A percentile compares a stretch with the other conserved stretches of the same genome.
phyloP scores from a whole-genome alignment of 192 early-diverging fungal species.

The Coemansia sp. region DNA sequence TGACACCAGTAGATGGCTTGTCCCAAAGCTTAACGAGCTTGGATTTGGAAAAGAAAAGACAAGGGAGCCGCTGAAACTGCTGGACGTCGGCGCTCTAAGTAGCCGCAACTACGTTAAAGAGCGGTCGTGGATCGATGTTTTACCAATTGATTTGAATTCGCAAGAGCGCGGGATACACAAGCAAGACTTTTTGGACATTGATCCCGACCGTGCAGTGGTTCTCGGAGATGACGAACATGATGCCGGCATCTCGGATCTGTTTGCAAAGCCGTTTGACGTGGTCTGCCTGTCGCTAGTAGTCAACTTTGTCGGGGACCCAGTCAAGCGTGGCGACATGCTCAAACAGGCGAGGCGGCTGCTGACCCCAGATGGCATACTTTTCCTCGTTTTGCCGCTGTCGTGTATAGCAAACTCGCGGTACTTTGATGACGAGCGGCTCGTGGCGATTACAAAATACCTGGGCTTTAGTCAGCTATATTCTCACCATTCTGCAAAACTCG shows the following conservation, averaged over 20 bases:
- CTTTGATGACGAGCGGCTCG: conserved; percentile 70
- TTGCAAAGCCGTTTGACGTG: conserved; percentile 61
- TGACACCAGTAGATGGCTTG: conserved; percentile 81
- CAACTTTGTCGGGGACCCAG: conserved; percentile 84
- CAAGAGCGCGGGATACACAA: conserved; percentile 69
- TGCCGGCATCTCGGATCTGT: conserved; percentile 22
- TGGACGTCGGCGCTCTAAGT: conserved; percentile 85
- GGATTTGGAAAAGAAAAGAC: conserved; percentile 5
- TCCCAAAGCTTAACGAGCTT: conserved; percentile 58
- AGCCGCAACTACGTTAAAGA: conserved; percentile 74
- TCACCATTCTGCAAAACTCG: conserved; percentile 76
- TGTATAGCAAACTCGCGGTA: conserved; percentile 87
- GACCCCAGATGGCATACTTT: conserved; percentile 60
- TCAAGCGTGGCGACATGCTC: conserved; percentile 71
- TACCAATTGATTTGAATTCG: conserved; percentile 85
- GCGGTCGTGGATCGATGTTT: conserved; percentile 65
- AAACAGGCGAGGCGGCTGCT: conserved; percentile 54
- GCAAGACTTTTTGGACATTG: conserved; percentile 81
- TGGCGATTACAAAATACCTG: conserved; percentile 61
- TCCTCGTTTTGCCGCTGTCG: conserved; percentile 77
- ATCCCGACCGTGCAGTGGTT: background rate
- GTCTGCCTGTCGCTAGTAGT: conserved; percentile 82
- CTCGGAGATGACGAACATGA: conserved; percentile 38
- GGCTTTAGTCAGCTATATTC: conserved; percentile 62
- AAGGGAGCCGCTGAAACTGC: conserved; percentile 51